Conservation (phyloP, 2,329 filamentous ascomycete genomes). For the Neofusicoccum parvum region DNA sequence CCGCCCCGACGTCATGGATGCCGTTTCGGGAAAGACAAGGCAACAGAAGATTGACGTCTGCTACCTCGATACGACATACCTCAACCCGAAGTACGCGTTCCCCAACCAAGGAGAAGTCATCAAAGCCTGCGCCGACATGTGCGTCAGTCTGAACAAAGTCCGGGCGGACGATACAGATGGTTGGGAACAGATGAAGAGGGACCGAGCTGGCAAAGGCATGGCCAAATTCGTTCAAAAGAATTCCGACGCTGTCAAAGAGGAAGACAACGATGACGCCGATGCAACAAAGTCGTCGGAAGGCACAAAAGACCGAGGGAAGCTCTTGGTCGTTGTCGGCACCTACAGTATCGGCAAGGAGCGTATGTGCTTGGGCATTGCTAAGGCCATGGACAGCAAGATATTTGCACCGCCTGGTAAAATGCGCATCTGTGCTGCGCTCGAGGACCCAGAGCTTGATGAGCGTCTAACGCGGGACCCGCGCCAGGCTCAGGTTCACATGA, state of each 20-base stretch:
- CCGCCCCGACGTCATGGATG: conserved; percentile 72
- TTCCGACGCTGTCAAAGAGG: conserved; percentile 29
- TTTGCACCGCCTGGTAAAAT: conserved; percentile 83
- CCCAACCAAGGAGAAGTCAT: conserved; percentile 88
- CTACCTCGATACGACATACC: conserved; percentile 95
- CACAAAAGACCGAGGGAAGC: conserved; percentile 59
- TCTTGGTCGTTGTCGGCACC: conserved; percentile 91
- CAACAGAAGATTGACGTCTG: conserved; percentile 93
- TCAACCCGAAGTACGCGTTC: conserved; percentile 94
- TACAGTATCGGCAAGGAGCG: conserved; percentile 98
- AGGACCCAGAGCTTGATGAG: conserved; percentile 77
- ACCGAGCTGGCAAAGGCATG: conserved; percentile 61
- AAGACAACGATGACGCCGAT: conserved; percentile 30
- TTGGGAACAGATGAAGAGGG: conserved; percentile 60
- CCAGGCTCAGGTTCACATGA: conserved; percentile 96
- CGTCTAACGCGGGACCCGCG: conserved; percentile 78
- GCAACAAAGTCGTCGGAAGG: conserved; percentile 34
- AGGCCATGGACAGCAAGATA: conserved; percentile 83
- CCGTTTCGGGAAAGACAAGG: conserved; percentile 67
- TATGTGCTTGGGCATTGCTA: conserved; percentile 89
- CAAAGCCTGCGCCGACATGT: conserved; percentile 82
- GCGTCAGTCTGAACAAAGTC: conserved; percentile 72
- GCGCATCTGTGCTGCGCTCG: conserved; percentile 79
- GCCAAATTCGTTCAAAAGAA: conserved; percentile 61
- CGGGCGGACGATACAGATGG: conserved; percentile 58